Evolutionary conservation across 768 basidiomycete species (phyloP).

Genomic region (Terana coerulea): DNA sequence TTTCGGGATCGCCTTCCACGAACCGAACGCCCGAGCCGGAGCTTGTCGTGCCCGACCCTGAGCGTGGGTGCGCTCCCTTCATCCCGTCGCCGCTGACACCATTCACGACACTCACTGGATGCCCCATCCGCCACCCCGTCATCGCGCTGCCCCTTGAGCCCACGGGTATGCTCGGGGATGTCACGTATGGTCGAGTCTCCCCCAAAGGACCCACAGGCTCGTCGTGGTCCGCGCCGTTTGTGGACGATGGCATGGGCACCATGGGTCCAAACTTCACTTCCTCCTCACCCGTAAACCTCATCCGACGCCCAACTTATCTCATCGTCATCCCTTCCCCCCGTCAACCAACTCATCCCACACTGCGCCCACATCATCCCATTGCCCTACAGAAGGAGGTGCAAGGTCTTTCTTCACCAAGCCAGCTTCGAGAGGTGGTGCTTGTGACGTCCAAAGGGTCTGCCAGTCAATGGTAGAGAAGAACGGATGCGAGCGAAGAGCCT

Average conservation of each 20-base stretch:
- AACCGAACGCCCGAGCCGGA: slow-evolving; percentile 20
- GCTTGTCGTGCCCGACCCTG: slow-evolving; percentile 3
- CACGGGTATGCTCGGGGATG: slow-evolving; percentile 9
- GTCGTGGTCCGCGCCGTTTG: slow-evolving; percentile 7
- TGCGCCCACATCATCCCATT: slow-evolving; percentile 52
- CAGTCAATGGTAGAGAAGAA: slow-evolving; percentile 61
- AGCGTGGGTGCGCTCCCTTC: neutral
- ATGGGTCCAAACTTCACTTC: slow-evolving; percentile 18
- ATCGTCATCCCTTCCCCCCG: slow-evolving; percentile 31
- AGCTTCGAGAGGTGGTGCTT: slow-evolving; percentile 52
- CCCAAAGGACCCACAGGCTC: slow-evolving; percentile 43
- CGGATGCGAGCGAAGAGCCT: slow-evolving; percentile 52
- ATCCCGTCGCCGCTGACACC: neutral
- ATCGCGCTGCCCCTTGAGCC: neutral
- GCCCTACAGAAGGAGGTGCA: slow-evolving; percentile 20
- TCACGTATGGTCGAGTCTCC: slow-evolving; percentile 34
- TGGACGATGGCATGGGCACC: neutral
- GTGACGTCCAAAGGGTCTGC: slow-evolving; percentile 62
- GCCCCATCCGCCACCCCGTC: slow-evolving; percentile 7
- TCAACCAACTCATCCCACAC: slow-evolving; percentile 44
- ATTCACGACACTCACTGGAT: slow-evolving; percentile 2
- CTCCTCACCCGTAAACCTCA: slow-evolving; percentile 32
- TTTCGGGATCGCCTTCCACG: neutral
- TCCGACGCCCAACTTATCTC: slow-evolving; percentile 51
- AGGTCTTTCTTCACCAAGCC: slow-evolving; percentile 53